These are phyloP conservation scores for Triglochin maritima DNA, from an alignment of 106 monocot species.

Conservation along the genomic window DNA sequence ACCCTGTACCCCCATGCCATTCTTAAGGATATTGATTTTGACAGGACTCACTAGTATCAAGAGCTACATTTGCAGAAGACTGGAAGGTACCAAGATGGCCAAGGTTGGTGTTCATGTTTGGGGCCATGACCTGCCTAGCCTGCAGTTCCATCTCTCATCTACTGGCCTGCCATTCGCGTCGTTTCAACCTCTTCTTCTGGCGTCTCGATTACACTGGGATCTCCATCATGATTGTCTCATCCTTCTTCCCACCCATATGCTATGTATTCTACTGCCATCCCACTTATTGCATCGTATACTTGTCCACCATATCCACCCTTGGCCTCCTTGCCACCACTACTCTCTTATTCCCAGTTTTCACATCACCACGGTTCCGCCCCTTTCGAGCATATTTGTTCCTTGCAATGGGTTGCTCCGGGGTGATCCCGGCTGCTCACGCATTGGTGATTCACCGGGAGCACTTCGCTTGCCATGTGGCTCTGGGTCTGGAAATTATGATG, in stretches of 20 bases:
- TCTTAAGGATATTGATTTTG: background rate
- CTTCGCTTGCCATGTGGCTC: slow-evolving; percentile 34
- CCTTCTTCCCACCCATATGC: slow-evolving; percentile 81
- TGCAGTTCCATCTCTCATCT: slow-evolving; percentile 77
- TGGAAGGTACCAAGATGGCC: slow-evolving; percentile 63
- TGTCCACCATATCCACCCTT: slow-evolving; percentile 49
- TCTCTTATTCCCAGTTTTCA: slow-evolving; percentile 51
- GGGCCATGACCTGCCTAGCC: slow-evolving; percentile 59
- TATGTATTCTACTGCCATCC: slow-evolving; percentile 84
- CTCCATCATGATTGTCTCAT: slow-evolving; percentile 82
- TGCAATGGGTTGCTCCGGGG: slow-evolving; percentile 77
- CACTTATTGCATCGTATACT: slow-evolving; percentile 40
- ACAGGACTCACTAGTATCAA: slow-evolving; percentile 7
- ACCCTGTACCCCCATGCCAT: too few species aligned
- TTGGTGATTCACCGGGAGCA: slow-evolving; percentile 50
- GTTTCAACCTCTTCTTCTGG: slow-evolving; percentile 74
- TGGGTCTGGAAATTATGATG: slow-evolving; percentile 61
- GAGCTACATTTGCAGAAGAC: background rate
- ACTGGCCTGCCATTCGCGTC: slow-evolving; percentile 82
- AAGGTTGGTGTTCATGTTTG: slow-evolving; percentile 56
- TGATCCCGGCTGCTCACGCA: slow-evolving; percentile 67
- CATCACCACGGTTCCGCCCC: slow-evolving; percentile 53
- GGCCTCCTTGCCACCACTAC: slow-evolving; percentile 33
- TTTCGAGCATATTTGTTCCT: slow-evolving; percentile 68
- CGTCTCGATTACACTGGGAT: slow-evolving; percentile 85